These are phyloP conservation scores for Perilla frutescens DNA, from an alignment of 257 asterid species.

Conservation along the genomic window DNA sequence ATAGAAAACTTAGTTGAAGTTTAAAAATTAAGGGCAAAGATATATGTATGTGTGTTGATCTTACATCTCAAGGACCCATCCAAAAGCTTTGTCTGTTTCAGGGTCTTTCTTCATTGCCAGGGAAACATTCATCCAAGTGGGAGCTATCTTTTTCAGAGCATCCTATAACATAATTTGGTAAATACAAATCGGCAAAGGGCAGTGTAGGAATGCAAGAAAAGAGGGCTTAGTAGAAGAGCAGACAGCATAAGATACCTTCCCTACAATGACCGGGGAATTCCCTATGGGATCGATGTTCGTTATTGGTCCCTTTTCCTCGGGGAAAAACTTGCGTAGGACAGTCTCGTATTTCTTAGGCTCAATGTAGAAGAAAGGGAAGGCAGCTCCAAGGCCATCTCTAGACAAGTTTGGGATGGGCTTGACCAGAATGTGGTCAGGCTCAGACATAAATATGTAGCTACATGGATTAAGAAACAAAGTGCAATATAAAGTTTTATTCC, in stretches of 20 bases:
- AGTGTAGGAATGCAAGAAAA: slow-evolving; percentile 21
- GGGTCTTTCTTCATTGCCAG: slow-evolving; percentile 96
- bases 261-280: slow-evolving; percentile 91
- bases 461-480: slow-evolving; percentile 15
- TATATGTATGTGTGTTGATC: slow-evolving; percentile 4
- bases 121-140: slow-evolving; percentile 98
- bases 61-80: slow-evolving; percentile 99
- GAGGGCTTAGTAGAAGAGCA: neutral
- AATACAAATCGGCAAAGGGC: slow-evolving; percentile 11
- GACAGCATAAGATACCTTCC: slow-evolving; percentile 58
- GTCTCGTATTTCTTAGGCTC: slow-evolving; percentile 84
- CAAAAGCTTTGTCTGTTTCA: slow-evolving; percentile 89
- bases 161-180: slow-evolving; percentile 52
- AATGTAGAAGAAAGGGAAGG: slow-evolving; percentile 92
- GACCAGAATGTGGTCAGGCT: slow-evolving; percentile 92
- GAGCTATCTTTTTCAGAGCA: slow-evolving; percentile 80
- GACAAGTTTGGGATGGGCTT: slow-evolving; percentile 93
- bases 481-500: neutral
- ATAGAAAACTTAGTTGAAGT: slow-evolving; percentile 23
- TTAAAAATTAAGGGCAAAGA: neutral
- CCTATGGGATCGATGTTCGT: slow-evolving; percentile 92
- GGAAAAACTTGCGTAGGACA: slow-evolving; percentile 75
- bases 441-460: slow-evolving; percentile 94
- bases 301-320: slow-evolving; percentile 77
- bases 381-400: slow-evolving; percentile 75